Evolutionary conservation across 2,329 filamentous ascomycete genomes (phyloP), one percentile per base, ranked within the genome.

Genomic region (Xylariales sp.): DNA sequence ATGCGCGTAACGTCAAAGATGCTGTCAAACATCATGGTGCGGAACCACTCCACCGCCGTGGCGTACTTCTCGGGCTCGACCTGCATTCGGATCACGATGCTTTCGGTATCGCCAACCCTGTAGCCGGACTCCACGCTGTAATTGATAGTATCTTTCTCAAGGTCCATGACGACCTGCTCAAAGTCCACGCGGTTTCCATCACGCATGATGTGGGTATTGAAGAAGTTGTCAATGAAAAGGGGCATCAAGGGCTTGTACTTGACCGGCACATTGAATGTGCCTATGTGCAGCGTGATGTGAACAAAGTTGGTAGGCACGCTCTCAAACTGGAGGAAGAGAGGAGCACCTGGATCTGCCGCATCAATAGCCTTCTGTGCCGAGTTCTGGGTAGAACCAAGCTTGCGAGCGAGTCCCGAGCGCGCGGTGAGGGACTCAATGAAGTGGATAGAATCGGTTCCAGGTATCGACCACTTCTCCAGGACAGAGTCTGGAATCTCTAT

Each of bases 301-400:
- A 95, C 88, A 59, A 98, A 98, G 55, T 88, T 95, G 42, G 88
- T 94, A 3, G 85, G 83, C 12, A 97, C 89, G 54, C 95, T 83
- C 62, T 98, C 93, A 48, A 94, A 98, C 62, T 98, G 91, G n/a
- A 98, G 74, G 62, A 96, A 98, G 3, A 97, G 68, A 0, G 88
- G 85, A n/a, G 82, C 58, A 6, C 67, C 69, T 14, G 66, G 48
- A 25, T 75, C 71, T 28, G 88, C 78, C 12, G 72, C 67, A 56
- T 97, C 87, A 33, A 98, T 78, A 33, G 83, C 63, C 43, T 79
- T 72, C 60, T 98, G 93, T 5, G 88, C 78, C 4, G 74, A 60
- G 48, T 88, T 91, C 20, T 81, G 65, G 0, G 75, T 70, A 17
- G 72, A 65, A 1, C 89, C 90, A 33, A 89, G 66, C 45, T 78